phyloP scores from a whole-genome alignment of 1,139 yeast species.

The Candida sp. region DNA sequence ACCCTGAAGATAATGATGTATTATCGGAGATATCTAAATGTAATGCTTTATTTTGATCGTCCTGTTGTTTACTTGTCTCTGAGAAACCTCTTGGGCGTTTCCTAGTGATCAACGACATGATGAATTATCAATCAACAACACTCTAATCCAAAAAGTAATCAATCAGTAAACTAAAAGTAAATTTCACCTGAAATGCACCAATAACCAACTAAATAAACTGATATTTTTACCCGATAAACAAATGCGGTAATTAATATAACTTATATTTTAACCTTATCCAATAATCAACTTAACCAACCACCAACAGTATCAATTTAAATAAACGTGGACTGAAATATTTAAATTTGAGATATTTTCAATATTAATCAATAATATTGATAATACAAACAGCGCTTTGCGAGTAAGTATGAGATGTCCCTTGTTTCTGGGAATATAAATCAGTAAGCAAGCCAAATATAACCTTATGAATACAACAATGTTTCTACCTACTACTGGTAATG shows the following conservation, averaged over 20 bases:
- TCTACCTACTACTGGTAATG: background rate
- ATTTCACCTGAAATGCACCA: no score
- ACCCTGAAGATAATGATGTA: constrained; percentile 3
- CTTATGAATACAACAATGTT: background rate
- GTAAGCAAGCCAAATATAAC: background rate
- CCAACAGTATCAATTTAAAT: no score
- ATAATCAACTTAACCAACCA: no score
- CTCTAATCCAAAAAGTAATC: no score
- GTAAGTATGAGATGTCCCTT: background rate
- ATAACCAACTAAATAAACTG: no score
- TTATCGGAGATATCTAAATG: constrained; percentile 3
- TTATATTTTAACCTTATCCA: no score
- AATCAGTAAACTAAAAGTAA: no score
- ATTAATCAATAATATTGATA: background rate
- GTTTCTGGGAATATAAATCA: background rate
- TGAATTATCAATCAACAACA: no score
- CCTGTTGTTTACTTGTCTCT: constrained; percentile 18
- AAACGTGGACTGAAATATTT: no score
- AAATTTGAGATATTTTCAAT: no score
- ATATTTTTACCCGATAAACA: no score
- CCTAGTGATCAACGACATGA: constrained; percentile 33
- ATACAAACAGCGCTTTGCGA: background rate
- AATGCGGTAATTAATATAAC: no score
- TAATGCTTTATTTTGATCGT: constrained; percentile 4
- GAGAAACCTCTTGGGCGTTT: constrained; percentile 49